phyloP scores from a whole-genome alignment of 306 rosid genomes.

The Quercus variabilis region DNA sequence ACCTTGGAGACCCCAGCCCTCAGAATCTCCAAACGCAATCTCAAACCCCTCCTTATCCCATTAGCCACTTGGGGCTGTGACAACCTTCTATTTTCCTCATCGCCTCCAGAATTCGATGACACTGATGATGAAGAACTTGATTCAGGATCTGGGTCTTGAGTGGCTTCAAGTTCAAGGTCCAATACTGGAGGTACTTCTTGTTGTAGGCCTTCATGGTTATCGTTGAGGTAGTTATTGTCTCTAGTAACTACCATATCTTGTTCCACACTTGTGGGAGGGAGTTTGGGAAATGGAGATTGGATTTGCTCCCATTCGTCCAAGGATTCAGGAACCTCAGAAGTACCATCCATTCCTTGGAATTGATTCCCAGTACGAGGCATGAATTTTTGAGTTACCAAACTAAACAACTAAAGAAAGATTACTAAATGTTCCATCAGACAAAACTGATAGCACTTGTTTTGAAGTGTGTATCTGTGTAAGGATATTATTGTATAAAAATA shows the following conservation, averaged over 20 bases:
- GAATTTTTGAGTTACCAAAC: not conserved
- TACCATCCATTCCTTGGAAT: slow-evolving; percentile 1
- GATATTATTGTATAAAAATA: not conserved
- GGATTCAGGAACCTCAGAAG: not conserved
- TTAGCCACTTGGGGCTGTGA: not conserved
- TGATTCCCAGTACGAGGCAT: not conserved
- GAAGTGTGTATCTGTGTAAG: not conserved
- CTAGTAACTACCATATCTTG: not conserved
- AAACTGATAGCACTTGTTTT: too few relatives aligned
- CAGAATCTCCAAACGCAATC: slow-evolving; percentile 27
- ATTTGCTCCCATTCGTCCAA: slow-evolving; percentile 4
- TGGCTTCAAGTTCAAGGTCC: not conserved
- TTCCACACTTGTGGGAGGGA: not conserved
- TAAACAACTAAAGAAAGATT: too few relatives aligned
- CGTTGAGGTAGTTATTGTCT: not conserved
- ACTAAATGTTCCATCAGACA: too few relatives aligned
- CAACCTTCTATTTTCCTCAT: not conserved
- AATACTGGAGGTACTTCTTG: too few relatives aligned
- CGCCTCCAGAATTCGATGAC: not conserved
- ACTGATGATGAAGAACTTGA: slow-evolving; percentile 5
- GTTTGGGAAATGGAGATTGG: not conserved
- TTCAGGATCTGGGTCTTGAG: slow-evolving; percentile 5
- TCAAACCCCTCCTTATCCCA: slow-evolving; percentile 24
- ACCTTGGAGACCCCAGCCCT: slow-evolving; percentile 16
- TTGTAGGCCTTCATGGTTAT: not conserved